These are phyloP conservation scores for Piper longum DNA, from an alignment of 164 flowering plant genomes.

Conservation along the genomic window DNA sequence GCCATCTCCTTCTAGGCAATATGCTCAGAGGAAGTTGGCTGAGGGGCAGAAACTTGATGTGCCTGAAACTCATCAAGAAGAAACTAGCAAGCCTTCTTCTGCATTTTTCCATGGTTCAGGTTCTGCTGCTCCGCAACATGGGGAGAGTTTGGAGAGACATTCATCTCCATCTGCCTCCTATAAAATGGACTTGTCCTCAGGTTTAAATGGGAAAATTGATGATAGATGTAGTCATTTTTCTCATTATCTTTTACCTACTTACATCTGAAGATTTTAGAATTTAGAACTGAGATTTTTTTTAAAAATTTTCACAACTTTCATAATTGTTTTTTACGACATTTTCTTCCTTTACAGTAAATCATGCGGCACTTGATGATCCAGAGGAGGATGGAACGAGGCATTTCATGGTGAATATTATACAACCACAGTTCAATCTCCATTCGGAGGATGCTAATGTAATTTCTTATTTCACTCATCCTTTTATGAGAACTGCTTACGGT, in stretches of 20 bases:
- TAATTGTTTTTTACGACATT: not conserved
- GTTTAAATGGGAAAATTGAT: constrained; percentile 14
- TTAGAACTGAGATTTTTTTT: too few relatives aligned
- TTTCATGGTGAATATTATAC: constrained; percentile 96
- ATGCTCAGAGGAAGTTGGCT: constrained; percentile 71
- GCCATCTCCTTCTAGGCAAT: constrained; percentile 95
- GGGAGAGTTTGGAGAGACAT: constrained; percentile 21
- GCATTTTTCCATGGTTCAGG: constrained; percentile 17
- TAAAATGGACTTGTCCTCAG: constrained; percentile 14
- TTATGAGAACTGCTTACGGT: not conserved
- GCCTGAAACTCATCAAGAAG: constrained; percentile 32
- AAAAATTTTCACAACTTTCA: too few relatives aligned
- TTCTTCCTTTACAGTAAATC: constrained; percentile 30
- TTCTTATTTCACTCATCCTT: not conserved
- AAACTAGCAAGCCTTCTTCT: constrained; percentile 23
- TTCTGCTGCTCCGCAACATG: constrained; percentile 28
- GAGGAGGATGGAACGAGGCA: constrained; percentile 89
- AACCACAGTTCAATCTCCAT: constrained; percentile 98
- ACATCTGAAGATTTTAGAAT: too few relatives aligned
- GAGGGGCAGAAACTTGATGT: constrained; percentile 39
- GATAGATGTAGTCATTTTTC: constrained; percentile 29
- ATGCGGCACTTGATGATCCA: constrained; percentile 30
- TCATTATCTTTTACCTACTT: too few relatives aligned
- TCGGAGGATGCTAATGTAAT: constrained; percentile 99
- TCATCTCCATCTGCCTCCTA: constrained; percentile 17